Base-by-base conservation (phyloP, 2,329 filamentous ascomycete species). In the Paecilomyces variotii region DNA sequence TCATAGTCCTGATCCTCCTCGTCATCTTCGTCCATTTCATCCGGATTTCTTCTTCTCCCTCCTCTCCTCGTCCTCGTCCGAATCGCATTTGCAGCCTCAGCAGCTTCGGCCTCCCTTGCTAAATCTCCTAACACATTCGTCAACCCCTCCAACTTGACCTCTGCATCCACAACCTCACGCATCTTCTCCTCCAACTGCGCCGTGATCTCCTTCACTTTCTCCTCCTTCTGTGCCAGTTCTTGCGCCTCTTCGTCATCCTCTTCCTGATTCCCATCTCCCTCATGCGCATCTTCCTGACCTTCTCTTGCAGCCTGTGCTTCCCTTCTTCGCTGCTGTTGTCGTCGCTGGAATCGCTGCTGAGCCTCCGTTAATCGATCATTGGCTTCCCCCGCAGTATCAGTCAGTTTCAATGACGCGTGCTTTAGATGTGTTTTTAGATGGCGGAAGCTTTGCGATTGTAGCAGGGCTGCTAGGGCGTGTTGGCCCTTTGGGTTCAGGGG, bases 91-190 rank as follows among this genome's bases (percentile, higher is more conserved):
- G 63, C 61, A 64, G 66, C 70, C 66, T 61, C 67, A 61, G 60
- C 68, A 9, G 66, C 74, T 62, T 64, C 62, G 2, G 70, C 67
- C n/a, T 76, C 78, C 60, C 53, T 69, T 60, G 65, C 72, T 63
- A 84, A 65, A 60, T 74, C 73, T 2, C 68, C 64, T 3, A 86
- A 61, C 1, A 75, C 72, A 11, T 76, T 73, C 30, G 74, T 73
- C 52, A 84, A 67, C 3, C 70, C 67, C 57, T 77, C 70, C 12
- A 83, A 68, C 59, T 75, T 78, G 7, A 78, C 72, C 58, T 80
- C 76, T 7, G 77, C 76, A 70, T 89, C 86, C 59, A 88, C 81
- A 54, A 84, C 70, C 11, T 78, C 74, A 14, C 85, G 78, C 66
- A 87, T 79, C 53, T 75, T 77, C 66, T 80, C 76, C 63, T 89